These are phyloP conservation scores for Inga laurina DNA, from an alignment of 306 rosid species.

Conservation along the genomic window DNA sequence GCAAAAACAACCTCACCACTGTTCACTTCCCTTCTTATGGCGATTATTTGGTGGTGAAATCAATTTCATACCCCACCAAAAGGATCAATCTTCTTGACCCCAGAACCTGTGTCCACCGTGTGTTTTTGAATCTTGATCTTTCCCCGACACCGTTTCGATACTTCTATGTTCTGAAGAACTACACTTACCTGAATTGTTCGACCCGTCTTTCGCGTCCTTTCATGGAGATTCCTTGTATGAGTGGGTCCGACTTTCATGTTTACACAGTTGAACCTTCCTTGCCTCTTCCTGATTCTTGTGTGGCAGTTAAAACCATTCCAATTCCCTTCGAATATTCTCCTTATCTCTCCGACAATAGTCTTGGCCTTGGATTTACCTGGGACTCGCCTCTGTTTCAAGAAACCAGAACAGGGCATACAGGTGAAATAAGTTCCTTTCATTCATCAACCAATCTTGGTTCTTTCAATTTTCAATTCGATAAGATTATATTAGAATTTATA, in stretches of 20 bases:
- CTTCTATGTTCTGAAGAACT: slow-evolving; percentile 50
- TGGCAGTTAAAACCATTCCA: slow-evolving; percentile 51
- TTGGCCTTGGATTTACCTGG: slow-evolving; percentile 86
- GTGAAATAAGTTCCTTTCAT: slow-evolving; percentile 32
- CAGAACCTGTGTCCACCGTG: slow-evolving; percentile 56
- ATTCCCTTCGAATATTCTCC: slow-evolving; percentile 80
- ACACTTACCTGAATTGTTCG: slow-evolving; percentile 67
- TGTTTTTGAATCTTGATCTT: slow-evolving; percentile 71
- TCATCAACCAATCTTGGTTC: not conserved
- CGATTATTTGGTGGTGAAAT: slow-evolving; percentile 53
- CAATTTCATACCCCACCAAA: slow-evolving; percentile 65
- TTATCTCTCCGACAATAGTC: slow-evolving; percentile 59
- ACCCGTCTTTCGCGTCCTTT: slow-evolving; percentile 33
- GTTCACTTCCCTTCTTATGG: slow-evolving; percentile 60
- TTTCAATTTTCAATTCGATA: too few relatives aligned
- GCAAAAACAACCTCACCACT: slow-evolving; percentile 50
- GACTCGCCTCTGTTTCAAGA: slow-evolving; percentile 39
- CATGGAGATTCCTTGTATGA: slow-evolving; percentile 65
- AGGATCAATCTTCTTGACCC: slow-evolving; percentile 69
- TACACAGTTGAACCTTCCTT: slow-evolving; percentile 64
- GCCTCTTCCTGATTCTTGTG: slow-evolving; percentile 55
- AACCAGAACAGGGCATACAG: slow-evolving; percentile 32
- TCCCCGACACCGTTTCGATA: slow-evolving; percentile 61
- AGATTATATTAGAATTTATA: not conserved
- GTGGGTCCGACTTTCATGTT: slow-evolving; percentile 49